Evolutionary conservation across 352 stramenopile genomes (phyloP), one percentile per base, ranked within the genome.

Genomic region (Lagenidium sp.): DNA sequence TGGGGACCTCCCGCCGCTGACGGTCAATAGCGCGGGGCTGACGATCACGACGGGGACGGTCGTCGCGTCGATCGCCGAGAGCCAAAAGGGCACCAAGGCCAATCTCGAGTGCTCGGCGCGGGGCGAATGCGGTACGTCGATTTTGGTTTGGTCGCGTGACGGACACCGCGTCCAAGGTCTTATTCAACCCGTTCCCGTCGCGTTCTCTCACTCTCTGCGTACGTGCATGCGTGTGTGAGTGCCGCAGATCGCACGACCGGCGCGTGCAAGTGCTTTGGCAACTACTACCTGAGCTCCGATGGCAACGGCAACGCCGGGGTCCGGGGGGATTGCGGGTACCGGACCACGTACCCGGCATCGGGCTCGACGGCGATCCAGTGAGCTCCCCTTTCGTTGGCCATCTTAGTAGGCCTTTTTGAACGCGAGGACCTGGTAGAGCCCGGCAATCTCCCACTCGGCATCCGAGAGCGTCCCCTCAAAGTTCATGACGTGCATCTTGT

Each of bases 301-400:
- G 78, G 81, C 22, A 59, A 63, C 40, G 87, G 82, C 13, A 78
- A 74, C 26, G 48, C 73, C 21, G 89, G 88, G 13, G 70, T 66
- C 24, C 72, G 87, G 16, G 92, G 90, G 30, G 91, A 98, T 59
- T 98, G 93, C 58, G 87, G 91, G 10, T 95, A 93, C 55, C 55
- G 81, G 12, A 73, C 79, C 8, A 72, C 74, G 10, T 90, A 85
- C 42, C 66, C 67, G 23, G 80, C 65, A 25, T 53, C 77, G 5
- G 60, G 65, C 2, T 71, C 36, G 15, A 6, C 20, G 12, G n/a
- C n/a, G n/a, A n/a, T n/a, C n/a, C n/a, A n/a, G n/a, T n/a, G n/a
- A n/a, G n/a, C n/a, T n/a, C n/a, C n/a, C n/a, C n/a, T n/a, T n/a
- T n/a, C 20, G 20, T 15, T 11, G 8, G 18, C 25, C 44, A 10